Evolutionary conservation across 2,329 filamentous ascomycete species (phyloP).

Genomic region (Calonectria crousiana): DNA sequence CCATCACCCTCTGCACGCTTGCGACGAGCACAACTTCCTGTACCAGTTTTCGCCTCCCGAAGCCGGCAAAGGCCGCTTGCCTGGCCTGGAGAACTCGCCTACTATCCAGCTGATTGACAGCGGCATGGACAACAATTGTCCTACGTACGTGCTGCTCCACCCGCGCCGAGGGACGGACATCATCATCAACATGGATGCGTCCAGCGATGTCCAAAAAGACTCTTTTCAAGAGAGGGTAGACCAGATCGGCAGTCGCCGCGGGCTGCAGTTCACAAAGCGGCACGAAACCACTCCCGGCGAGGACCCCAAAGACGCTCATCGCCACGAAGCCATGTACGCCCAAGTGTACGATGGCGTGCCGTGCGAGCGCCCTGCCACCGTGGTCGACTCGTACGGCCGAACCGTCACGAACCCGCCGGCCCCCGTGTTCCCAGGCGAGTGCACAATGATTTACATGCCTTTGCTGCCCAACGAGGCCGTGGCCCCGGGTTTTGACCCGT

Average conservation of each 20-base stretch:
- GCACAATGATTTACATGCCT: conserved; percentile 26
- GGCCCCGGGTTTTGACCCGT: conserved; percentile 17
- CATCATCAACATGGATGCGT: conserved; percentile 27
- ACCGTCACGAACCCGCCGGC: conserved; percentile 23
- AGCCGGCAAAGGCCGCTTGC: not conserved
- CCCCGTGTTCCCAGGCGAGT: conserved; percentile 12
- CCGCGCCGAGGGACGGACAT: conserved; percentile 14
- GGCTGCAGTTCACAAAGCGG: conserved; percentile 12
- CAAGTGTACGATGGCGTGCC: conserved; percentile 22
- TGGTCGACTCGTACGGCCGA: conserved; percentile 23
- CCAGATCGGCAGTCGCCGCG: conserved; percentile 24
- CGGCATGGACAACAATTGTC: conserved; percentile 27
- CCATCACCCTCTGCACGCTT: conserved; percentile 22
- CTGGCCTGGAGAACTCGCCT: conserved; percentile 22
- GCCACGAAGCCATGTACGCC: conserved; percentile 18
- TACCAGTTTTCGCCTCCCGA: conserved; percentile 1
- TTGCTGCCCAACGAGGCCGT: conserved; percentile 11
- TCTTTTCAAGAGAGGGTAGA: conserved; percentile 20
- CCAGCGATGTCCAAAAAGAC: conserved; percentile 23
- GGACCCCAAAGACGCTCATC: not conserved
- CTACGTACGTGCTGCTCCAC: conserved; percentile 22
- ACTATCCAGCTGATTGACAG: conserved; percentile 24
- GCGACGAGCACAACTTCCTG: conserved; percentile 25
- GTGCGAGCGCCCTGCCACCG: conserved; percentile 10
- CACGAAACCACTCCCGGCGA: not conserved